phyloP scores from a whole-genome alignment of 495 filamentous ascomycete species.

The Hyphodiscus hymeniophilus region DNA sequence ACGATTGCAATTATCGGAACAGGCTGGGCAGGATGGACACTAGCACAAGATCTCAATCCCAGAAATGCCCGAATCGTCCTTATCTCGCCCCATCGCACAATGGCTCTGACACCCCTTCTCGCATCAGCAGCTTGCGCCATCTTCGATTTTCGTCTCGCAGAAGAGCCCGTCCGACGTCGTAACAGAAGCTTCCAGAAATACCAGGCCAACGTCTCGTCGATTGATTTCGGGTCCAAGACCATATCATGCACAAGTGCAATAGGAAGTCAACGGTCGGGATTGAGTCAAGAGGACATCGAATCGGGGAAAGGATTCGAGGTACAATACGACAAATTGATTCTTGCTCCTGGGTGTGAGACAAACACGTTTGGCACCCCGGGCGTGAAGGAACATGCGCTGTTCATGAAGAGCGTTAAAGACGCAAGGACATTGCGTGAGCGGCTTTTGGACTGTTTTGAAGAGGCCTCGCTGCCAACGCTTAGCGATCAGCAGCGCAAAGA shows the following conservation, averaged over 20 bases:
- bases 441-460: slow-evolving; percentile 10
- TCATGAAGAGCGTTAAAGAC: slow-evolving; percentile 77
- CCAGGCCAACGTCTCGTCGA: slow-evolving; percentile 64
- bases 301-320: slow-evolving; percentile 42
- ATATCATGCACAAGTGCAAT: too few relatives aligned
- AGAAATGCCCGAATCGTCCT: too few relatives aligned
- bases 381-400: slow-evolving; percentile 70
- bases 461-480: slow-evolving; percentile 3
- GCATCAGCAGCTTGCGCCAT: slow-evolving; percentile 76
- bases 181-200: slow-evolving; percentile 46
- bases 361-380: slow-evolving; percentile 76
- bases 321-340: slow-evolving; percentile 67
- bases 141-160: slow-evolving; percentile 70
- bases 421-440: slow-evolving; percentile 48
- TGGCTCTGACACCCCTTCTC: slow-evolving; percentile 79
- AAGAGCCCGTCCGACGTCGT: slow-evolving; percentile 51
- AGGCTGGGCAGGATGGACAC: too few relatives aligned
- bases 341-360: slow-evolving; percentile 67
- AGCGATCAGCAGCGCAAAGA: slow-evolving; percentile 50
- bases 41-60: too few relatives aligned
- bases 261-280: too few relatives aligned
- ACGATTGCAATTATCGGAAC: too few relatives aligned
- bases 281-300: slow-evolving; percentile 53
- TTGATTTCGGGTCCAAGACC: slow-evolving; percentile 61
- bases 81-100: slow-evolving; percentile 24